Base-by-base conservation (phyloP, 371 early-diverging fungal genomes). In the Rhizopus microsporus region DNA sequence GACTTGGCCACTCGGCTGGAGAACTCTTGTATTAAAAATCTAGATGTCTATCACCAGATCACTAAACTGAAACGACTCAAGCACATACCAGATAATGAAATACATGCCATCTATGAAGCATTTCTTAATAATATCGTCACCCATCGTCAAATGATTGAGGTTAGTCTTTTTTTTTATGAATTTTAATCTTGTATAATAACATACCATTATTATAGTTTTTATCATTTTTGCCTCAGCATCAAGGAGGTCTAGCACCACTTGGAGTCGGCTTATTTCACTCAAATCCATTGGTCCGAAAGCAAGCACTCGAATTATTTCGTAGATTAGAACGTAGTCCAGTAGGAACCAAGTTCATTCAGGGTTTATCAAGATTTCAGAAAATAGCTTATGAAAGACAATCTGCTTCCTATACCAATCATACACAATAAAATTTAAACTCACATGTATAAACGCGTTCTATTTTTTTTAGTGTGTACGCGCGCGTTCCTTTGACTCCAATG, bases 231-330 rank as follows among this genome's bases (percentile, higher is more conserved):
- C 95, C 95, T 30, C 88, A 89, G 47, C 86, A 86, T 55, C 85
- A 88, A 68, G 93, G 93, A 6, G 96, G 96, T 6, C 67, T 94
- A 40, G 77, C 83, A 40, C 89, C 91, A n/a, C 56, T 96, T 7
- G 92, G 90, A 8, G 72, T 84, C 17, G 94, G 95, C 3, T 75
- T 95, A 35, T 93, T 90, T 67, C 92, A 93, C 59, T 88, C 90
- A 1, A 74, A 85, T 10, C 68, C 73, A 1, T 71, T 60, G 8
- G 84, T 91, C 10, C 71, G 91, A 32, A 65, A 66, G 13, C 80
- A 86, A 54, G 83, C 90, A 0, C 80, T 88, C 16, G 80, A 85
- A 29, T 71, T 93, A 13, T 85, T 93, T 13, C 81, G 84, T 32
- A 74, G 86, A 39, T 65, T 91, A 50, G 76, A 84, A 49, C 63